Evolutionary conservation across 1,284 basidiomycete species (phyloP).

Genomic region (Inonotus obliquus): DNA sequence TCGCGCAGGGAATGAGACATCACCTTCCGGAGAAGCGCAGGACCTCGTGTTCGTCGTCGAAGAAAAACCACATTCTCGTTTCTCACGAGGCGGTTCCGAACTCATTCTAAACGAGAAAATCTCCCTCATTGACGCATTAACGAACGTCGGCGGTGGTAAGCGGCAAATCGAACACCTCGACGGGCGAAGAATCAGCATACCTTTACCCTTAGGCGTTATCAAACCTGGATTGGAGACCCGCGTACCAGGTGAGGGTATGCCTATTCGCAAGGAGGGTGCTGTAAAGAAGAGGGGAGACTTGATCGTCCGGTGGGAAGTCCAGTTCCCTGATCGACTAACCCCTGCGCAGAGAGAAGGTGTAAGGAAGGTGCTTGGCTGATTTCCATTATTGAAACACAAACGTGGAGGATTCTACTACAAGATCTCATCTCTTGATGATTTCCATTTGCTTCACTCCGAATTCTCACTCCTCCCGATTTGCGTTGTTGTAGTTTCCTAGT

Average conservation of each 20-base stretch:
- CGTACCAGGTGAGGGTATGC: slow-evolving; percentile 84
- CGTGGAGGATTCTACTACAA: neutral
- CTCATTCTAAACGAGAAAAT: slow-evolving; percentile 57
- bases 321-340: slow-evolving; percentile 77
- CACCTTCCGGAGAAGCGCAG: slow-evolving; percentile 62
- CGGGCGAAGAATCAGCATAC: slow-evolving; percentile 68
- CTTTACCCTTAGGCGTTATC: slow-evolving; percentile 66
- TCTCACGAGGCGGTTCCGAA: slow-evolving; percentile 79
- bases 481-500: neutral
- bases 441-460: neutral
- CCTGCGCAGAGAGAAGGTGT: slow-evolving; percentile 75
- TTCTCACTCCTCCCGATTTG: no score
- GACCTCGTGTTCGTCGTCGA: slow-evolving; percentile 90
- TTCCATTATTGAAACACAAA: neutral
- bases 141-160: slow-evolving; percentile 42
- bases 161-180: slow-evolving; percentile 70
- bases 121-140: slow-evolving; percentile 82
- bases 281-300: slow-evolving; percentile 78
- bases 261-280: slow-evolving; percentile 76
- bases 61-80: slow-evolving; percentile 80
- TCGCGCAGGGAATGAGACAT: slow-evolving; percentile 80
- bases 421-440: neutral
- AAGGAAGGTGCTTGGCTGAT: slow-evolving; percentile 58
- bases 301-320: slow-evolving; percentile 77
- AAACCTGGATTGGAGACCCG: slow-evolving; percentile 76